A percentile compares a stretch with the other conserved stretches of the same genome.
These are phyloP conservation scores for Boechera retrofracta DNA, from an alignment of 345 rosid genomes.

Conservation along the genomic window DNA sequence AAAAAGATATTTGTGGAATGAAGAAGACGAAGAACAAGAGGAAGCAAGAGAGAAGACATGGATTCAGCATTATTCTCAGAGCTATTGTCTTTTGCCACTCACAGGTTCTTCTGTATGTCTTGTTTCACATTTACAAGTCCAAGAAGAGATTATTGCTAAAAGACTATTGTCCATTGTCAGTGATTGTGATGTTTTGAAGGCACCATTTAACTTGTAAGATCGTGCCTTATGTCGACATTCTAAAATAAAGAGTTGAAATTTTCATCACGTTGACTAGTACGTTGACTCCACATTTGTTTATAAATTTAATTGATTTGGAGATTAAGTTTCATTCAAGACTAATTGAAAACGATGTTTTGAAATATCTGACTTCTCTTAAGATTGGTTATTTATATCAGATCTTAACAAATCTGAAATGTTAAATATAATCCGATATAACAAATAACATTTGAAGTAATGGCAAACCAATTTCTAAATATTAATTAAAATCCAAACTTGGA, in stretches of 20 bases:
- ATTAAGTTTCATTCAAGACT: not conserved
- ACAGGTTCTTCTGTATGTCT: not conserved
- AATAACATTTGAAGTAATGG: not conserved
- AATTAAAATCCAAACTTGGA: not conserved
- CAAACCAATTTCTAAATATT: not conserved
- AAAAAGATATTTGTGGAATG: constrained; percentile 23
- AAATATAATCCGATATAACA: not conserved
- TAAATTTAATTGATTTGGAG: not conserved
- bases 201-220: constrained; percentile 22
- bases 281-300: not conserved
- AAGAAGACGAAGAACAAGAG: constrained; percentile 16
- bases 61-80: constrained; percentile 25
- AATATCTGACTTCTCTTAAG: not conserved
- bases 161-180: constrained; percentile 6
- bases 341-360: not conserved
- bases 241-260: not conserved
- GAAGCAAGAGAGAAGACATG: constrained; percentile 14
- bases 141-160: constrained; percentile 2
- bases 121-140: not conserved
- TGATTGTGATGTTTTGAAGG: constrained; percentile 7
- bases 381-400: not conserved
- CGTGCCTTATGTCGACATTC: not conserved
- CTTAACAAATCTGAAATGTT: not conserved
- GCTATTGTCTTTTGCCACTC: constrained; percentile 6
- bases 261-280: not conserved